phyloP scores from a whole-genome alignment of 2,329 filamentous ascomycete genomes.

The Arthrobotrys megalospora region DNA sequence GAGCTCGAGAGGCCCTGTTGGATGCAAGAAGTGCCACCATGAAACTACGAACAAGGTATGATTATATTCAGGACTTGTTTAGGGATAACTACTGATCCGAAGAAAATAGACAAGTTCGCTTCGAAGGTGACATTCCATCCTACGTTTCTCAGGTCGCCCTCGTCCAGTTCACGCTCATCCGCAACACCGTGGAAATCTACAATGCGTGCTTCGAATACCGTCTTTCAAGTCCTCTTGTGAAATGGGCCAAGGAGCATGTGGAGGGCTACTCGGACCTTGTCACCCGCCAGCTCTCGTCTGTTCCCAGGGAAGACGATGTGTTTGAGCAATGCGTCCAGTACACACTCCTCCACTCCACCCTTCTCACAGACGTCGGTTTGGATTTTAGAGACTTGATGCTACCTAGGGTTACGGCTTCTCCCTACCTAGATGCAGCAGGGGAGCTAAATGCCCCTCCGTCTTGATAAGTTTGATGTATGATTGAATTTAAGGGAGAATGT shows the following conservation, averaged over 20 bases:
- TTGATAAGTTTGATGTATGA: neutral
- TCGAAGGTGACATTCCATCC: constrained; percentile 90
- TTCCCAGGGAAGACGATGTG: constrained; percentile 80
- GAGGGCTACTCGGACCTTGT: constrained; percentile 90
- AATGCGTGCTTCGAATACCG: constrained; percentile 86
- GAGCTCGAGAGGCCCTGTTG: constrained; percentile 88
- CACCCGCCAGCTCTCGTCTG: constrained; percentile 86
- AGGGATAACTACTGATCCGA: neutral
- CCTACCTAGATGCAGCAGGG: constrained; percentile 28
- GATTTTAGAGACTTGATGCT: constrained; percentile 82
- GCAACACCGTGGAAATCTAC: constrained; percentile 92
- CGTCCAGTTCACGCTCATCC: constrained; percentile 94
- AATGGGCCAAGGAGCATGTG: constrained; percentile 97
- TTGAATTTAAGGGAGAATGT: neutral
- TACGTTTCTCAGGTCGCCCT: constrained; percentile 97
- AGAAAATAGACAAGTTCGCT: constrained; percentile 87
- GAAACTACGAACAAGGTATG: constrained; percentile 84
- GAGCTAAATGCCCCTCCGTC: neutral
- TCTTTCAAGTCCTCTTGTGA: constrained; percentile 94
- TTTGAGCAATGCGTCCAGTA: constrained; percentile 88
- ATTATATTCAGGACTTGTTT: constrained; percentile 27
- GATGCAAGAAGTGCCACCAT: constrained; percentile 83
- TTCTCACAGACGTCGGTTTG: constrained; percentile 86
- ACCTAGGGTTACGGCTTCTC: constrained; percentile 24
- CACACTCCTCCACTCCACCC: constrained; percentile 83